Evolutionary conservation across 805 yeast genomes (phyloP), one percentile per base, ranked within the genome.

Genomic region (Kregervanrija fluxuum): DNA sequence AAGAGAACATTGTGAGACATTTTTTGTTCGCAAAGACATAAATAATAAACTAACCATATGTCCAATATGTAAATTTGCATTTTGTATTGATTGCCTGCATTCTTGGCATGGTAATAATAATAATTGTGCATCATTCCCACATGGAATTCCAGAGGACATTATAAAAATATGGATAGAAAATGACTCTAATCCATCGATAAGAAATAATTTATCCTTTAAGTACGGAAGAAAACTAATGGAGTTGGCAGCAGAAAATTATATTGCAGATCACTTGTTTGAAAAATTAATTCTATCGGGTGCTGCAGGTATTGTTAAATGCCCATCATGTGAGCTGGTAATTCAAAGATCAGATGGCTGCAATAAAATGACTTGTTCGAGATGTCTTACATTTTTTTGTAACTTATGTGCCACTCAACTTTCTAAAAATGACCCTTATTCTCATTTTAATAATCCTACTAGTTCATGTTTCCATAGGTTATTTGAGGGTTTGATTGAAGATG

Each of bases 261-360:
- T 65, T 6, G 70, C 82, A 43, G 81, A 78, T 41, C 56, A 61
- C 46, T 49, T 73, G 22, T 70, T 80, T 51, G 66, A 70, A 35
- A 64, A 68, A 33, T 61, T 77, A 41, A 56, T 79, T 10, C 53
- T 50, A 11, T 66, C 68, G 9, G 69, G 66, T n/a, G 65, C 65
- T 2, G 64, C 69, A 1, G 70, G 69, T 30, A 59, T 74, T 43
- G 68, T 66, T 15, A 57, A 66, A 42, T 80, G 85, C 49, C 85
- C 86, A 0, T 57, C 59, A 4, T 80, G 85, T 53, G 56, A 59
- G 12, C 53, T 70, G 2, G 70, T 70, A 6, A 71, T 77, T 5
- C 77, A 77, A 47, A 69, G 77, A 46, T 62, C 71, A 17, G 84
- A 79, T 50, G 87, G 85, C 5, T 80, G 85, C 56, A 80, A 79